Base-by-base conservation (phyloP, 441 rosid genomes). In the Arabidopsis hybrid region DNA sequence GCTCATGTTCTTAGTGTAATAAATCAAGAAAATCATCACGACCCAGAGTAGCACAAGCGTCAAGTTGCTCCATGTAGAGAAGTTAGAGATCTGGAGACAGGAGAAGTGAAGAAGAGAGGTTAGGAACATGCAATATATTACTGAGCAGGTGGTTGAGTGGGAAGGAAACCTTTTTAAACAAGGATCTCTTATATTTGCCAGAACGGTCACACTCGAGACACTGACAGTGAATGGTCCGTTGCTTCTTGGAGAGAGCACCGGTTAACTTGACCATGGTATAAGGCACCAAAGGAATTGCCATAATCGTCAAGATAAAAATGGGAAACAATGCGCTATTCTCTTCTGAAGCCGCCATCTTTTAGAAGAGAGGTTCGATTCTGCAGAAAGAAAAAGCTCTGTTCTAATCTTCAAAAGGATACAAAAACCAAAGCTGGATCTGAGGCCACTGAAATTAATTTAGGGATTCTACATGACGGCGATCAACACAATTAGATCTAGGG, bases 271-370 rank as follows among this genome's bases (percentile, higher is more conserved):
- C 78, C 64, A 93, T 65, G 0, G 98, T 95, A 64, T 91, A 93
- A 39, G 98, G 99, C 83, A 95, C 95, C 60, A 93, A 68, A 39
- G 98, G 98, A 71, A 91, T 84, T 42, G 98, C 97, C 97, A 93
- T 89, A 63, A 93, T 91, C 46, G 99, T 95, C 85, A 95, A 83
- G 72, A 95, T 88, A 77, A 95, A 95, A 78, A 93, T 95, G 8
- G 99, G 99, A 84, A 95, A 95, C 86, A 93, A 66, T 0, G 92
- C 86, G 73, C 95, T 83, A 68, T 77, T 95, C 88, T 95, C 99
- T 76, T 95, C 97, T 0, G 97, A 85, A 17, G 96, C 92, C 72
- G 95, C 98, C 98, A 95, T 95, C 60, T 38, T 84, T 71, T 81
- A 64, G 65, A 57, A 72, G 60, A 73, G 69, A 50, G 39, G 62